A percentile compares a stretch with the other conserved stretches of the same genome.
Evolutionary conservation across 2,329 filamentous ascomycete genomes (phyloP).

Genomic region (Zymoseptoria passerinii): DNA sequence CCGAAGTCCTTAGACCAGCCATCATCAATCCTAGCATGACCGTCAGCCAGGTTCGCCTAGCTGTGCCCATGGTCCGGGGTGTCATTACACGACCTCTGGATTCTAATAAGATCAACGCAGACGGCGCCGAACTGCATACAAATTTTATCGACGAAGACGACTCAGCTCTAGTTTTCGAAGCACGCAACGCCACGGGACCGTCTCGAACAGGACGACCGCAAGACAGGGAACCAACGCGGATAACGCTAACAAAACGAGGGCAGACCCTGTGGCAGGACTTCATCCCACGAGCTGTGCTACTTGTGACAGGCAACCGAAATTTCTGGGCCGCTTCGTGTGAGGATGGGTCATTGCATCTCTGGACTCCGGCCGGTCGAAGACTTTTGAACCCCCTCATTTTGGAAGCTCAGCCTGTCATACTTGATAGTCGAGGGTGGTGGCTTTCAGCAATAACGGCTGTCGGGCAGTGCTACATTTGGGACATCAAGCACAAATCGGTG

Average conservation of each 20-base stretch:
- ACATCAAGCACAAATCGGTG: constrained; percentile 64
- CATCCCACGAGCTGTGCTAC: constrained; percentile 73
- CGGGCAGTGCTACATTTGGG: constrained; percentile 89
- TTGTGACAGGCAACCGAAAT: constrained; percentile 80
- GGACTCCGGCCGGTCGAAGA: constrained; percentile 84
- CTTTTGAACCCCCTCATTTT: constrained; percentile 76
- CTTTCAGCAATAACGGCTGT: constrained; percentile 81
- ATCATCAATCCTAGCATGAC: constrained; percentile 74
- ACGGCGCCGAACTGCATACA: constrained; percentile 36
- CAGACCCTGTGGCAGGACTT: constrained; percentile 89
- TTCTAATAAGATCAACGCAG: constrained; percentile 43
- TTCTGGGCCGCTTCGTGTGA: constrained; percentile 94
- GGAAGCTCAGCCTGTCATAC: constrained; percentile 86
- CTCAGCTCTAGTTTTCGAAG: constrained; percentile 66
- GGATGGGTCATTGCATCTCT: constrained; percentile 80
- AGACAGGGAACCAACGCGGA: constrained; percentile 71
- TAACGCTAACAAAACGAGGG: constrained; percentile 73
- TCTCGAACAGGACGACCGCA: constrained; percentile 52
- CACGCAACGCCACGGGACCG: constrained; percentile 64
- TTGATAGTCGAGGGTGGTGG: constrained; percentile 86
- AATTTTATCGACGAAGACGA: constrained; percentile 48
- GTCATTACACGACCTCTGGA: constrained; percentile 79
- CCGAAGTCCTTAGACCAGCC: constrained; percentile 80
- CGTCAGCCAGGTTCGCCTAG: constrained; percentile 74
- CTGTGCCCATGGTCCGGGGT: constrained; percentile 76